phyloP scores from a whole-genome alignment of 495 filamentous ascomycete species.

The Astrothelium subdiscretum region DNA sequence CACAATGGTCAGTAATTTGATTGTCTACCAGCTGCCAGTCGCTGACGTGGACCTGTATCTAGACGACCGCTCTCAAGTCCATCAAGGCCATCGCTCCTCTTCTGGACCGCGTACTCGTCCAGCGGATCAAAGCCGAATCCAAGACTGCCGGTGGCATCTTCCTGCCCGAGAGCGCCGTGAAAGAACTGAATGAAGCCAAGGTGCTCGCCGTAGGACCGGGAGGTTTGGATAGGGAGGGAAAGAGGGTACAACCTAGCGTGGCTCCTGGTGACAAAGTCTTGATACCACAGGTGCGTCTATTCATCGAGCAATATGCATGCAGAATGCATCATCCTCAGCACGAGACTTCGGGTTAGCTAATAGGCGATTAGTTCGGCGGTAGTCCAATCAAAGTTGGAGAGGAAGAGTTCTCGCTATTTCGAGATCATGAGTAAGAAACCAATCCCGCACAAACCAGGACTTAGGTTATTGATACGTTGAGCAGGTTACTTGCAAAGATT shows the following conservation, averaged over 20 bases:
- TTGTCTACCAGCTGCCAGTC: background rate
- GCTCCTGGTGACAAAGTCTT: conserved; percentile 78
- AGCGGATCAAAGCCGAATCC: conserved; percentile 92
- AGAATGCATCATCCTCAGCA: background rate
- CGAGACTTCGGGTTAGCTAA: background rate
- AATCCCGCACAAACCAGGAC: background rate
- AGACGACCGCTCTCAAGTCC: conserved; percentile 61
- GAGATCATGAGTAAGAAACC: conserved; percentile 81
- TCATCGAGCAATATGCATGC: background rate
- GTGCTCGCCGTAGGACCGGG: conserved; percentile 94
- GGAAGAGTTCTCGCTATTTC: conserved; percentile 89
- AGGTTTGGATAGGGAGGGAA: conserved; percentile 71
- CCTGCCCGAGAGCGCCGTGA: conserved; percentile 91
- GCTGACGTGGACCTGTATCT: background rate
- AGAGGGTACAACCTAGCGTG: conserved; percentile 73
- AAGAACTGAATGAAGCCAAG: conserved; percentile 95
- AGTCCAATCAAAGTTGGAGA: conserved; percentile 95
- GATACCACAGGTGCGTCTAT: conserved; percentile 76
- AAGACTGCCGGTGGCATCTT: conserved; percentile 95
- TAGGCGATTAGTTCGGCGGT: conserved; percentile 65
- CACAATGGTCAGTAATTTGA: conserved; percentile 1
- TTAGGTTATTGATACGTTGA: conserved; percentile 7
- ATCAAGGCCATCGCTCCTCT: conserved; percentile 94
- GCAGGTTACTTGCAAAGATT: conserved; percentile 36
- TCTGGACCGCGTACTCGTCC: conserved; percentile 95